Conservation (phyloP, 306 rosid species). For the Purshia tridentata region DNA sequence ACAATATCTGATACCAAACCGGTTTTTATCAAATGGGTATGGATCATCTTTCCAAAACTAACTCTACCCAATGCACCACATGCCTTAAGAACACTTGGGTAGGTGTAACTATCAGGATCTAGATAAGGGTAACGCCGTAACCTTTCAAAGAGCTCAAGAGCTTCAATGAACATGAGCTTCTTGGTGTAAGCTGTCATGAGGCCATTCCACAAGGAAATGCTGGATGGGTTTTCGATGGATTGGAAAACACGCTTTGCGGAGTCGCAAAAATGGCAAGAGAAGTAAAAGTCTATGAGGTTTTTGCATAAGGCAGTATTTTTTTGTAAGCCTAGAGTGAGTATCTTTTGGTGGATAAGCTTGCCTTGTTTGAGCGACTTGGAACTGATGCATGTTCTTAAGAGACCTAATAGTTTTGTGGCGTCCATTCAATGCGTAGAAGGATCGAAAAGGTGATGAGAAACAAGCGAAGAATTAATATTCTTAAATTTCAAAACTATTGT, state of each 20-base stretch:
- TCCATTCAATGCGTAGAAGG: conserved; percentile 40
- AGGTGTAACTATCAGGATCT: conserved; percentile 61
- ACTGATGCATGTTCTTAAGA: conserved; percentile 45
- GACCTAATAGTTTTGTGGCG: conserved; percentile 38
- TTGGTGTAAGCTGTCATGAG: conserved; percentile 64
- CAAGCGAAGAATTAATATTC: neutral
- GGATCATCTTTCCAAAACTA: conserved; percentile 47
- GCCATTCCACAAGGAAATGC: conserved; percentile 69
- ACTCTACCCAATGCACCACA: conserved; percentile 55
- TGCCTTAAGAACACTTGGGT: conserved; percentile 73
- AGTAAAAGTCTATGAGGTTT: conserved; percentile 53
- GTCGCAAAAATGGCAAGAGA: conserved; percentile 43
- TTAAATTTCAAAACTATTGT: too few relatives aligned
- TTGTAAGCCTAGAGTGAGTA: conserved; percentile 56
- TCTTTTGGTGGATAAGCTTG: conserved; percentile 62
- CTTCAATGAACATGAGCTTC: conserved; percentile 60
- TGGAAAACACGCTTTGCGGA: conserved; percentile 53
- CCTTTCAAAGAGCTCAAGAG: conserved; percentile 50
- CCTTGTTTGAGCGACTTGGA: conserved; percentile 54
- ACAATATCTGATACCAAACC: conserved; percentile 56
- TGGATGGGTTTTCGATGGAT: conserved; percentile 41
- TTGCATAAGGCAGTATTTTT: conserved; percentile 45
- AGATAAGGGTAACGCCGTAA: conserved; percentile 37
- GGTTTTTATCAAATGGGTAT: conserved; percentile 54
- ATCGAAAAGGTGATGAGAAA: neutral